Conservation (phyloP, 2,329 filamentous ascomycete genomes). For the Neonectria neomacrospora region DNA sequence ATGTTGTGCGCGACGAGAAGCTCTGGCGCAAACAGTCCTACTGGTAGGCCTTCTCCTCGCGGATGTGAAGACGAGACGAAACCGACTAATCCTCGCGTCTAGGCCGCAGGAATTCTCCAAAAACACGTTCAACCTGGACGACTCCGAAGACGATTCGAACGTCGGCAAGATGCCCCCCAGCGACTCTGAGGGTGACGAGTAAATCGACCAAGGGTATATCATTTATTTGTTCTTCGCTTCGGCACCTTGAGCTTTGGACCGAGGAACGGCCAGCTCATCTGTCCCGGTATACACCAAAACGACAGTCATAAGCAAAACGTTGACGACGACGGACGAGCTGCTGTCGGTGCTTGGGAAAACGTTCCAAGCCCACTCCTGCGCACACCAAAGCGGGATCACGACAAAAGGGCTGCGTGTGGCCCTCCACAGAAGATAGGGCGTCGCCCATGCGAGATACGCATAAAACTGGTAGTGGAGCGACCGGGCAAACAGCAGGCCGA, state of each 20-base stretch:
- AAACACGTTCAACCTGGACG: slow-evolving; percentile 68
- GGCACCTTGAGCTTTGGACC: slow-evolving; percentile 26
- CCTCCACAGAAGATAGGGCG: slow-evolving; percentile 87
- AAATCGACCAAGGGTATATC: slow-evolving; percentile 29
- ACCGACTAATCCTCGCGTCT: slow-evolving; percentile 35
- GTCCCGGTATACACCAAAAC: slow-evolving; percentile 70
- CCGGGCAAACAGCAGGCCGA: slow-evolving; percentile 86
- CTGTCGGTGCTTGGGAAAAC: slow-evolving; percentile 80
- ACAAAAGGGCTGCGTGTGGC: slow-evolving; percentile 74
- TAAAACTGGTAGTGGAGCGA: slow-evolving; percentile 97
- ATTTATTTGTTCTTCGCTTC: slow-evolving; percentile 48
- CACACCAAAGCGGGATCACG: slow-evolving; percentile 76
- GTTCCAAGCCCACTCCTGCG: slow-evolving; percentile 95
- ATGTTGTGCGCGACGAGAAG: slow-evolving; percentile 92
- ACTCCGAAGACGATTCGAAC: slow-evolving; percentile 80
- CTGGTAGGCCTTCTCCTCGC: slow-evolving; percentile 67
- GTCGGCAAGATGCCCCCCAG: slow-evolving; percentile 88
- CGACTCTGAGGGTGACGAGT: slow-evolving; percentile 76
- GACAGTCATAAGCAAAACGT: slow-evolving; percentile 74
- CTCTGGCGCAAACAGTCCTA: slow-evolving; percentile 89
- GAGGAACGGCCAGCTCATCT: slow-evolving; percentile 51
- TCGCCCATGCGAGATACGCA: slow-evolving; percentile 88
- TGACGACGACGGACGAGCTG: slow-evolving; percentile 73
- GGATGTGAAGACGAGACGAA: not conserved
- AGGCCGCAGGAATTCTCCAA: slow-evolving; percentile 87